A percentile compares a stretch with the other conserved stretches of the same genome.
Conservation (phyloP, 129 eudicot genomes). For the Oenanthe sinensis region DNA sequence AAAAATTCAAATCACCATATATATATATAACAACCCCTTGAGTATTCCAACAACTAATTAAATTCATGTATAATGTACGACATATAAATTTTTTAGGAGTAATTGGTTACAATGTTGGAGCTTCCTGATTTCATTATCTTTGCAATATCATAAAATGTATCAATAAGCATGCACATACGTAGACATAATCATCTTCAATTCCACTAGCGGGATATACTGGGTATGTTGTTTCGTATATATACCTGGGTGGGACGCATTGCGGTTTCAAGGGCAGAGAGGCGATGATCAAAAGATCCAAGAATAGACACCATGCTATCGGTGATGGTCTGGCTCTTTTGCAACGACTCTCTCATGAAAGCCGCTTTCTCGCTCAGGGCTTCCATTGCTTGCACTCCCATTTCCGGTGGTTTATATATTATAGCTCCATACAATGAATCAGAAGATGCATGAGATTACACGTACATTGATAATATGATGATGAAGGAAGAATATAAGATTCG, state of each 20-base stretch:
- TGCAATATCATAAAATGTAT: background rate
- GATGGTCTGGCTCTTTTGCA: constrained; percentile 58
- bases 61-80: background rate
- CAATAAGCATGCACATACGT: background rate
- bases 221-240: background rate
- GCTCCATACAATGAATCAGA: background rate
- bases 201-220: background rate
- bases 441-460: background rate
- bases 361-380: constrained; percentile 71
- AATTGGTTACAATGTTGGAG: background rate
- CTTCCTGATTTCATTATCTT: background rate
- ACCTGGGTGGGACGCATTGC: constrained; percentile 99
- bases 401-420: background rate
- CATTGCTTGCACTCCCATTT: constrained; percentile 40
- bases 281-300: constrained; percentile 88
- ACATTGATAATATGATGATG: background rate
- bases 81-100: background rate
- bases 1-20: background rate
- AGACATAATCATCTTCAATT: background rate
- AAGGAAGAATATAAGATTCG: no score
- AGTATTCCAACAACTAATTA: background rate
- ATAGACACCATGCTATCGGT: constrained; percentile 75
- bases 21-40: background rate
- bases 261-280: constrained; percentile 92
- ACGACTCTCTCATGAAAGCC: constrained; percentile 54